Evolutionary conservation across 257 asterid genomes (phyloP).

Genomic region (Fraxinus pennsylvanica): DNA sequence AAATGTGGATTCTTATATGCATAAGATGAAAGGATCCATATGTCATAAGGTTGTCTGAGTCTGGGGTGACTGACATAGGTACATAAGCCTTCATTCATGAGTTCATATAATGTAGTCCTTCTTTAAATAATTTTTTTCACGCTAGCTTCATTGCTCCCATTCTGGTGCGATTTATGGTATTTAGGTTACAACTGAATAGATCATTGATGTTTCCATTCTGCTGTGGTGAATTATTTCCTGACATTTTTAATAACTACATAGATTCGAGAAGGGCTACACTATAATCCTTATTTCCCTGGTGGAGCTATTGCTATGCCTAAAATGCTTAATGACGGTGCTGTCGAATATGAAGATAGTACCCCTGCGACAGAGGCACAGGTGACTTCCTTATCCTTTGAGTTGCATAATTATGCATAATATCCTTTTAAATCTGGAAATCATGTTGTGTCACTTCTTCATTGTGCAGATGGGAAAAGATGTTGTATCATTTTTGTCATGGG

Average conservation of each 20-base stretch:
- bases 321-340: slow-evolving; percentile 78
- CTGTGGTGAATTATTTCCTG: not conserved
- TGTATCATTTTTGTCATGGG: slow-evolving; percentile 71
- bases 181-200: not conserved
- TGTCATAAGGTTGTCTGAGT: not conserved
- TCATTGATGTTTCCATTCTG: too few relatives aligned
- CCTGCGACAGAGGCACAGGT: slow-evolving; percentile 84
- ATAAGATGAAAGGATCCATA: not conserved
- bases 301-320: slow-evolving; percentile 85
- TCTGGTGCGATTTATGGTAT: not conserved
- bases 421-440: not conserved
- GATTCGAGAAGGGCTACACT: slow-evolving; percentile 75
- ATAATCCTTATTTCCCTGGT: slow-evolving; percentile 82
- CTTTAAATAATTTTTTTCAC: not conserved
- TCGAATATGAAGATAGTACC: slow-evolving; percentile 76
- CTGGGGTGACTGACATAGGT: not conserved
- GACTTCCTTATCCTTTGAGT: not conserved
- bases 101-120: not conserved
- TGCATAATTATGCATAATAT: not conserved
- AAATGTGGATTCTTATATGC: not conserved
- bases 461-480: slow-evolving; percentile 74
- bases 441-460: slow-evolving; percentile 1
- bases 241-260: slow-evolving; percentile 20
- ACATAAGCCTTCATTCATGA: not conserved
- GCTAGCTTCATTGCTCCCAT: not conserved